Base-by-base conservation (phyloP, 768 basidiomycete genomes). In the Lepiota venenata region DNA sequence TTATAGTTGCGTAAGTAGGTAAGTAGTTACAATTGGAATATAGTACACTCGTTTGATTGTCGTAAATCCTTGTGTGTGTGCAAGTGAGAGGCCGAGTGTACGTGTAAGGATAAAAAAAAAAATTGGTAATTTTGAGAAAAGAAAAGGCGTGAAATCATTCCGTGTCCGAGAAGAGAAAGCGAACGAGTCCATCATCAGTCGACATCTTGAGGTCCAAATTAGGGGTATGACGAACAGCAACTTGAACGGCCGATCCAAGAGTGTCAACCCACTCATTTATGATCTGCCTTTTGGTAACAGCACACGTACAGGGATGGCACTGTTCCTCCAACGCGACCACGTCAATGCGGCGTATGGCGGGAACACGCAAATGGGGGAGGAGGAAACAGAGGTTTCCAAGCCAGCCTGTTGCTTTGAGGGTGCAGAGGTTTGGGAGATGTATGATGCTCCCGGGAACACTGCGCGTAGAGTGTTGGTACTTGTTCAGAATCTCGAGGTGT, bases 231-330 rank as follows among this genome's bases (percentile, higher is more conserved):
- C 15, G 20, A 3, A 52, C 14, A 12, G 11, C 32, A 7, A 47
- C 16, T 2, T 39, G 45, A 2, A 54, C 36, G 16, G 9, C 35
- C 8, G 36, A 25, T 14, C 32, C 22, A 1, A 54, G 27, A 10
- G 25, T 40, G 5, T 40, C 37, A 0, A 47, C 38, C 52, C 52
- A 54, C 20, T 47, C 52, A 32, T 54, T 47, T 3, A 54, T 39
- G 7, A 54, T 40, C 21, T 46, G 37, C 11, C 38, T 36, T 20
- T 54, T 54, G 37, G 47, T 36, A 3, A 29, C 16, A 36, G 36
- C 37, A n/a, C 52, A 54, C 2, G 52, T 47, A 45, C 52, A 54
- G 10, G 52, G 52, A 15, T 54, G 38, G 8, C 52, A 54, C 16
- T 54, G 36, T 54, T 54, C 52, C 10, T 40, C 52, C 36, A 54